Base-by-base conservation (phyloP, 1,139 yeast genomes). In the Yamadazyma jaroonii region DNA sequence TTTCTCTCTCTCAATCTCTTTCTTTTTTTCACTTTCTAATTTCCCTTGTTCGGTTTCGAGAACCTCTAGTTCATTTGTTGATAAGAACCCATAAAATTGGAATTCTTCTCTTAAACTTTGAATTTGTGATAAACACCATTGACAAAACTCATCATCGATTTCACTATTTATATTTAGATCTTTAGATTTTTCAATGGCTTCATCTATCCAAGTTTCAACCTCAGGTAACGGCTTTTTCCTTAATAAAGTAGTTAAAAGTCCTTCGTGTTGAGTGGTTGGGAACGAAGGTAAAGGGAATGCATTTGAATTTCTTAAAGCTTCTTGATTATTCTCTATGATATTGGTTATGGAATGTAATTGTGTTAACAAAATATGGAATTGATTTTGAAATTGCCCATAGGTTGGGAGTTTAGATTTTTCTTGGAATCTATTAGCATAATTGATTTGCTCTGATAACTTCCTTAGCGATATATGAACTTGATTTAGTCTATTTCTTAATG, bases 211-310 rank as follows among this genome's bases (percentile, higher is more conserved):
- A 33, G 80, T 86, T 39, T 82, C 88, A 1, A 90, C 95, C 49
- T 89, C 97, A 0, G 97, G 97, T 10, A 86, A 66, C 35, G 85
- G 82, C 56, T 90, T 90, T 57, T 89, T 92, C 41, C 97, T 72
- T 43, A 92, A 62, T 45, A 92, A 66, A 0, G 97, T 88, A 1
- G 95, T 84, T 39, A 90, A 65, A 34, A 90, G 67, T 2, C 87
- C 87, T 53, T 85, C 90, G 45, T 87, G 92, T 31, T 86, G 84
- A 1, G 87, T 75, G 0, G 95, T 79, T 3, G 97, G 97, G 55
- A 90, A 92, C 21, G 73, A 73, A 0, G 92, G 85, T 32, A 87
- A 64, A 1, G 97, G 97, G 53, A 79, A 90, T 3, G 81, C 90
- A 35, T 85, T 88, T 1, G 95, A 80, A 10, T 76, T 64, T 33